These are phyloP conservation scores for Talaromyces sp. DNA, from an alignment of 2,329 filamentous ascomycete genomes.

Conservation along the genomic window DNA sequence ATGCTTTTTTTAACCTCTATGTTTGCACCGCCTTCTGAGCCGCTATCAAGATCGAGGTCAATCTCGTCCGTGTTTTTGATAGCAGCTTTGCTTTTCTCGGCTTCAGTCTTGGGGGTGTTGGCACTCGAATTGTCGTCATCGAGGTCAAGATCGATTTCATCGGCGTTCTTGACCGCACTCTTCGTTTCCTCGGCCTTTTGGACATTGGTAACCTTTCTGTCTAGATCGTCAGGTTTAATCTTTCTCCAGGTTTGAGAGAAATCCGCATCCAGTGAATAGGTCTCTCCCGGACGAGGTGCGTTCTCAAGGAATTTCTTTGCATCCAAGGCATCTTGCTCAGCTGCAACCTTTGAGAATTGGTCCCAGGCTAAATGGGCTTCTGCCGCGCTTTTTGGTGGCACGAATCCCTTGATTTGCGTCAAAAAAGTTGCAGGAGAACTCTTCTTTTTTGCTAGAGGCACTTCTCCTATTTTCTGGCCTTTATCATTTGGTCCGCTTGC, in stretches of 20 bases:
- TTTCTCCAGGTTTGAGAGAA: slow-evolving; percentile 31
- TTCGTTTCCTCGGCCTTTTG: slow-evolving; percentile 11
- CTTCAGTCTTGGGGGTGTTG: slow-evolving; percentile 1
- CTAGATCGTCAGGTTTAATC: slow-evolving; percentile 19
- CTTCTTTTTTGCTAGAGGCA: background rate
- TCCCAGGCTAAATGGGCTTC: slow-evolving; percentile 33
- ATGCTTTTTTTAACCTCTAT: background rate
- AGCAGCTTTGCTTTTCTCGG: background rate
- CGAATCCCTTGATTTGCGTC: background rate
- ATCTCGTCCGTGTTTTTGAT: slow-evolving; percentile 40
- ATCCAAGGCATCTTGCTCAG: slow-evolving; percentile 30
- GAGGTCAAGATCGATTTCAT: slow-evolving; percentile 40
- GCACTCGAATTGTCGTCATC: slow-evolving; percentile 16
- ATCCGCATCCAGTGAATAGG: background rate
- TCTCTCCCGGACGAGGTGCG: slow-evolving; percentile 4
- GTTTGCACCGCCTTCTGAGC: background rate
- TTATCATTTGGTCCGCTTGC: background rate
- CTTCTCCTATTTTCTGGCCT: background rate
- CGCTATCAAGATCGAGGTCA: slow-evolving; percentile 27
- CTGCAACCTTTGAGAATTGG: slow-evolving; percentile 30
- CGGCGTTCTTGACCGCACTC: slow-evolving; percentile 24
- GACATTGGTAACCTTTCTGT: slow-evolving; percentile 19
- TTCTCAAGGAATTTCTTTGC: slow-evolving; percentile 24
- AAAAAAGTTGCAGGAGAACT: background rate
- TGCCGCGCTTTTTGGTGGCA: background rate